phyloP scores from a whole-genome alignment of 805 yeast genomes.

The Monosporozyma aquatica region DNA sequence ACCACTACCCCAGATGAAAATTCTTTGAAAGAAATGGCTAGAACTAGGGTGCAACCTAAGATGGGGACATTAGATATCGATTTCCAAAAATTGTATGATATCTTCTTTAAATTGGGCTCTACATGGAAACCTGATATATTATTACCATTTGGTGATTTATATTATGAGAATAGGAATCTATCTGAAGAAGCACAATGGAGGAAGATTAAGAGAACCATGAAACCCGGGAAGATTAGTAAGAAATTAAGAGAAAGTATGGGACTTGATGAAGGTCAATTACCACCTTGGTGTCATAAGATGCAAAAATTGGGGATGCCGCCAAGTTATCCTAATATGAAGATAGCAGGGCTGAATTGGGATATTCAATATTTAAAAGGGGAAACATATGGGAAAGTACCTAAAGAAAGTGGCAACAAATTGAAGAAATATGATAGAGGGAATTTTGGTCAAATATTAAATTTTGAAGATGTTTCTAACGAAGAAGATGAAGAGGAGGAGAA shows the following conservation, averaged over 20 bases:
- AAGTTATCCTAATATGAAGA: slow-evolving; percentile 54
- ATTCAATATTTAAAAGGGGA: slow-evolving; percentile 32
- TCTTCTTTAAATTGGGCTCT: slow-evolving; percentile 74
- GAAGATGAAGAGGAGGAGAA: slow-evolving; percentile 12
- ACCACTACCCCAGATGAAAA: slow-evolving; percentile 23
- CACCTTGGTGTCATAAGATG: slow-evolving; percentile 78
- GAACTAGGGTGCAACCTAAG: slow-evolving; percentile 84
- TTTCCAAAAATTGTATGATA: slow-evolving; percentile 70
- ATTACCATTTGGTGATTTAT: slow-evolving; percentile 64
- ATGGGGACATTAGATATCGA: slow-evolving; percentile 81
- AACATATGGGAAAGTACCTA: slow-evolving; percentile 23
- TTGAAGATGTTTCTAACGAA: slow-evolving; percentile 12
- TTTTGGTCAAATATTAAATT: slow-evolving; percentile 29
- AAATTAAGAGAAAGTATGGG: slow-evolving; percentile 63
- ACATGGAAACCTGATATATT: slow-evolving; percentile 49
- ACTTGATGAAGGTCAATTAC: slow-evolving; percentile 45
- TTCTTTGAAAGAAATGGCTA: slow-evolving; percentile 57
- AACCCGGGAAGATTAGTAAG: slow-evolving; percentile 63
- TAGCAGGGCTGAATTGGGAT: slow-evolving; percentile 45
- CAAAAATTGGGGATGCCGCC: slow-evolving; percentile 74
- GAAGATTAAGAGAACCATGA: slow-evolving; percentile 30
- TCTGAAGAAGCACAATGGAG: slow-evolving; percentile 36
- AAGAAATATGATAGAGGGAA: slow-evolving; percentile 9
- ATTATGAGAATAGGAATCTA: slow-evolving; percentile 64
- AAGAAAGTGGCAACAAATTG: slow-evolving; percentile 4